Evolutionary conservation across 345 rosid species (phyloP), one percentile per base, ranked within the genome.

Genomic region (Toxicodendron radicans): DNA sequence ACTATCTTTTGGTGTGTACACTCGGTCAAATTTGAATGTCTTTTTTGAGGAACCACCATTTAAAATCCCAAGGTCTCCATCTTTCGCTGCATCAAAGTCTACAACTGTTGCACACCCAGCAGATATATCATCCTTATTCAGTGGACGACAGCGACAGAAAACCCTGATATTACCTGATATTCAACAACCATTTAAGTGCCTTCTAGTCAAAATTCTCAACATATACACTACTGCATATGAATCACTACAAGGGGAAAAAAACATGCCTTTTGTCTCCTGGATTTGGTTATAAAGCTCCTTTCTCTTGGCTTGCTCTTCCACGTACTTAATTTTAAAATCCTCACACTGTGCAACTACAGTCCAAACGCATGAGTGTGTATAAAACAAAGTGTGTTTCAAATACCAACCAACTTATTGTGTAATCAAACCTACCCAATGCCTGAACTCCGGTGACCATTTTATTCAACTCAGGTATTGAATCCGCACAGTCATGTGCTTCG

Each of bases 121-220:
- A 58, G 90, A 83, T 18, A 77, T 82, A 79, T 95, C 99, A 64
- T 79, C 92, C 79, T 84, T 90, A 74, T 79, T 90, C 78, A 85
- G 74, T 68, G 99, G 99, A 14, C 98, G 98, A 68, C 99, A 93
- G 7, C 97, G 97, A 73, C 98, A 93, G 71, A 95, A 95, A 43
- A 95, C 99, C 82, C 98, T 86, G 61, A 95, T 93, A 74, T 93
- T 95, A 74, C 99, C 99, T 95, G 91, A 77, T 59, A 74, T 73
- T 74, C 51, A 60, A 76, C 41, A 72, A 18, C 63, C 11, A 64
- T 33, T 62, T 9, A 17, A 46, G 58, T 62, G 30, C 11, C 45
- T 33, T 18, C 10, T 21, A 38, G 14, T 60, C 20, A 16, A 56
- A 52, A 32, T 74, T 57, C 64, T 33, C 38, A 10, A 58, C 10